Evolutionary conservation across 192 early-diverging fungal species (phyloP).

Genomic region (Neocallimastix lanati): DNA sequence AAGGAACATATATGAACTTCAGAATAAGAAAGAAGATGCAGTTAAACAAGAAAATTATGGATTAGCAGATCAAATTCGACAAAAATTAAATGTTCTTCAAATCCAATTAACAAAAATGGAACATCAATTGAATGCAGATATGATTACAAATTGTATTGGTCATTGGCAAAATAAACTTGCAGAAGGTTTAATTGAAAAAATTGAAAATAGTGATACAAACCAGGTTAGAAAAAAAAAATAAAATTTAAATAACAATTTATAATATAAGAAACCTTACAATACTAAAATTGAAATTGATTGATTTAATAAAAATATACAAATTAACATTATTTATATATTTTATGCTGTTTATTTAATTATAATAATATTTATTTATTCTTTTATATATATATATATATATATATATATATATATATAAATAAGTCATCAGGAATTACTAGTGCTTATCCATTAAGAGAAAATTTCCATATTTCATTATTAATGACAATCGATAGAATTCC

Average conservation of each 20-base stretch:
- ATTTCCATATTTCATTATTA: conserved; percentile 16
- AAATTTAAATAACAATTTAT: no score
- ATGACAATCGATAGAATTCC: conserved; percentile 14
- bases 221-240: conserved; percentile 5
- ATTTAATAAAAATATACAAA: no score
- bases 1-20: neutral
- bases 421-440: conserved; percentile 1
- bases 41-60: conserved; percentile 20
- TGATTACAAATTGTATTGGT: conserved; percentile 20
- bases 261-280: no score
- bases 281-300: no score
- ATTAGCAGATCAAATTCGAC: conserved; percentile 15
- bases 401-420: no score
- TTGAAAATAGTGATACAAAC: no score
- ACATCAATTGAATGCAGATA: conserved; percentile 28
- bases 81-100: conserved; percentile 18
- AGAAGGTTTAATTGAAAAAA: conserved; percentile 1
- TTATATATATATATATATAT: no score
- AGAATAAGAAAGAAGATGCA: conserved; percentile 15
- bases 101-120: conserved; percentile 25
- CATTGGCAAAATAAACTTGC: conserved; percentile 20
- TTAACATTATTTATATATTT: no score
- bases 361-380: no score
- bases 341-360: no score
- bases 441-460: conserved; percentile 8